Evolutionary conservation across 257 asterid genomes (phyloP).

Genomic region (Solanum piurae): DNA sequence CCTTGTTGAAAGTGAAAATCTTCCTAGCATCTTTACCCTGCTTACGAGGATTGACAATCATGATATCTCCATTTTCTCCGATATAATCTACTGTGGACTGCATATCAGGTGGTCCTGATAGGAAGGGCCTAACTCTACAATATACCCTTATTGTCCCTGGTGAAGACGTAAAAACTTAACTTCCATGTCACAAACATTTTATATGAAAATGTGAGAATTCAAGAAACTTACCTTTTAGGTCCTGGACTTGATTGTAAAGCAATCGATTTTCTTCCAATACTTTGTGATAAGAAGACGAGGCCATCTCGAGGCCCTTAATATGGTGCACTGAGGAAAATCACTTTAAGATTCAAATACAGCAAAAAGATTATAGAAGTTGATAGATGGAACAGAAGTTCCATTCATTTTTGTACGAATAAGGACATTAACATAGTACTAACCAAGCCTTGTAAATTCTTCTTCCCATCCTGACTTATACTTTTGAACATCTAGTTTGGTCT

Average conservation of each 20-base stretch:
- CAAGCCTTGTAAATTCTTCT: slow-evolving; percentile 50
- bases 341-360: neutral
- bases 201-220: neutral
- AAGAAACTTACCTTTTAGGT: slow-evolving; percentile 58
- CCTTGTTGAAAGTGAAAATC: slow-evolving; percentile 76
- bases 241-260: slow-evolving; percentile 90
- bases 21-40: slow-evolving; percentile 77
- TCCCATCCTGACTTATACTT: slow-evolving; percentile 49
- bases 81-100: slow-evolving; percentile 77
- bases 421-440: slow-evolving; percentile 26
- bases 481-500: slow-evolving; percentile 46
- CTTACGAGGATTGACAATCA: slow-evolving; percentile 72
- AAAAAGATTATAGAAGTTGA: neutral
- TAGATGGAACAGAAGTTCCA: neutral
- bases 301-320: slow-evolving; percentile 56
- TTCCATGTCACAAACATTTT: neutral
- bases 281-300: slow-evolving; percentile 68
- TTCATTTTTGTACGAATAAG: neutral
- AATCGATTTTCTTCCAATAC: slow-evolving; percentile 80
- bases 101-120: slow-evolving; percentile 39
- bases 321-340: slow-evolving; percentile 40
- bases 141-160: slow-evolving; percentile 82
- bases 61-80: slow-evolving; percentile 87
- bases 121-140: slow-evolving; percentile 83
- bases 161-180: neutral